These are phyloP conservation scores for Sugiyamaella mastotermitis DNA, from an alignment of 805 yeast genomes.

Conservation along the genomic window DNA sequence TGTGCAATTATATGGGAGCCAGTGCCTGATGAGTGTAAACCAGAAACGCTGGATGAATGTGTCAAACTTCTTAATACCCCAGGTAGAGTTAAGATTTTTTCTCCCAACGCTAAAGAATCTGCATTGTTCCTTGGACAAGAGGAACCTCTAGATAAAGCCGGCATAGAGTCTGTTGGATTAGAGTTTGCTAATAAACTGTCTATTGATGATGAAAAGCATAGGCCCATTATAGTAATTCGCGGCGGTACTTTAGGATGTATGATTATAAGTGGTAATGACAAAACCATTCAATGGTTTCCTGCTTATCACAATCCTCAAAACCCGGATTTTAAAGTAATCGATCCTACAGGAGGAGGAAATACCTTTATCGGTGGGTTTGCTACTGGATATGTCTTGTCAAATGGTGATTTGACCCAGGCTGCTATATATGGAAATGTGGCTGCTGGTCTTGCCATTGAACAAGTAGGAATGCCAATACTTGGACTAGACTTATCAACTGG, in stretches of 20 bases:
- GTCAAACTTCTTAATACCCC: conserved; percentile 32
- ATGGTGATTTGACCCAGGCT: conserved; percentile 37
- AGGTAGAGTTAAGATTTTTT: conserved; percentile 45
- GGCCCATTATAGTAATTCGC: conserved; percentile 47
- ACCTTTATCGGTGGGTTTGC: conserved; percentile 79
- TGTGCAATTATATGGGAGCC: conserved; percentile 79
- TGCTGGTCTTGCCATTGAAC: conserved; percentile 79
- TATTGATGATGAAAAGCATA: neutral
- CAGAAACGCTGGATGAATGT: conserved; percentile 41
- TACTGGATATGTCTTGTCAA: conserved; percentile 45
- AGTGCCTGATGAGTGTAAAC: conserved; percentile 65
- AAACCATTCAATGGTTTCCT: conserved; percentile 46
- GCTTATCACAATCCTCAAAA: conserved; percentile 52
- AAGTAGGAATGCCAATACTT: conserved; percentile 60
- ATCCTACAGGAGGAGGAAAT: conserved; percentile 96
- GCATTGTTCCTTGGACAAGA: conserved; percentile 50
- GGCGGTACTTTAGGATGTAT: conserved; percentile 74
- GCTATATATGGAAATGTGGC: conserved; percentile 71
- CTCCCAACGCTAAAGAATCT: conserved; percentile 86
- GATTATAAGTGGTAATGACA: conserved; percentile 31
- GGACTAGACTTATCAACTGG: conserved; percentile 13
- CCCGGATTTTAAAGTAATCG: conserved; percentile 45
- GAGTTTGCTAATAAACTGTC: conserved; percentile 27
- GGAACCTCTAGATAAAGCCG: conserved; percentile 36
- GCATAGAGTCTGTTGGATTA: conserved; percentile 40